Evolutionary conservation across 257 asterid genomes (phyloP).

Genomic region (Solanum corneliomulleri): DNA sequence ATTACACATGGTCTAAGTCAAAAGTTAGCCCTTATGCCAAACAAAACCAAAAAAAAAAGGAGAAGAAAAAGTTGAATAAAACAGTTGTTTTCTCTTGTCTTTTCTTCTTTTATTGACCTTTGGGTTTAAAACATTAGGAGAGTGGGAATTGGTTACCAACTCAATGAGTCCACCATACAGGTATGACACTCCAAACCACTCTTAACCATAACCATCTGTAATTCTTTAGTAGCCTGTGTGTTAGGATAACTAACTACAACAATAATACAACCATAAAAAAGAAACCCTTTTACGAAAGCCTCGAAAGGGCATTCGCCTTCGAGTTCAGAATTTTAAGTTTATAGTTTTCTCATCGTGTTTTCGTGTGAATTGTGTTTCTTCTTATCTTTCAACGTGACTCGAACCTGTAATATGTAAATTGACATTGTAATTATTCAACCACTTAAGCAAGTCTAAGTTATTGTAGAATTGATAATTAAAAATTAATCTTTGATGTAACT

Average conservation of each 20-base stretch:
- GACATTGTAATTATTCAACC: neutral
- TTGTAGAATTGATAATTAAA: neutral
- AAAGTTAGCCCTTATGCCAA: neutral
- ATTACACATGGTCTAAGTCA: neutral
- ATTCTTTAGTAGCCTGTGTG: neutral
- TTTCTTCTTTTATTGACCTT: neutral
- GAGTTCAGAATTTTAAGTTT: neutral
- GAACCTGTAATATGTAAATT: neutral
- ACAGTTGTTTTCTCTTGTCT: neutral
- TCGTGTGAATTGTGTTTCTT: neutral
- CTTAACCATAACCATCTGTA: slow-evolving; percentile 3
- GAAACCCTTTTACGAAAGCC: neutral
- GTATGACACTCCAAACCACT: slow-evolving; percentile 4
- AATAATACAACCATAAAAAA: neutral
- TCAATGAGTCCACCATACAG: slow-evolving; percentile 10
- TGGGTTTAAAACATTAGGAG: neutral
- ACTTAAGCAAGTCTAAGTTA: neutral
- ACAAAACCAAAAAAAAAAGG: neutral
- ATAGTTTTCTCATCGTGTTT: neutral
- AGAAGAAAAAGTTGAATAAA: neutral
- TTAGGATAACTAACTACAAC: neutral
- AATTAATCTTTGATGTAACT: neutral
- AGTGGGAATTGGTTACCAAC: slow-evolving; percentile 11
- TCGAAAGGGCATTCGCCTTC: neutral
- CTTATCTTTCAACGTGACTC: neutral